Evolutionary conservation across 2,329 filamentous ascomycete genomes (phyloP), one percentile per base, ranked within the genome.

Genomic region (Ceratocystis diversiconidia): DNA sequence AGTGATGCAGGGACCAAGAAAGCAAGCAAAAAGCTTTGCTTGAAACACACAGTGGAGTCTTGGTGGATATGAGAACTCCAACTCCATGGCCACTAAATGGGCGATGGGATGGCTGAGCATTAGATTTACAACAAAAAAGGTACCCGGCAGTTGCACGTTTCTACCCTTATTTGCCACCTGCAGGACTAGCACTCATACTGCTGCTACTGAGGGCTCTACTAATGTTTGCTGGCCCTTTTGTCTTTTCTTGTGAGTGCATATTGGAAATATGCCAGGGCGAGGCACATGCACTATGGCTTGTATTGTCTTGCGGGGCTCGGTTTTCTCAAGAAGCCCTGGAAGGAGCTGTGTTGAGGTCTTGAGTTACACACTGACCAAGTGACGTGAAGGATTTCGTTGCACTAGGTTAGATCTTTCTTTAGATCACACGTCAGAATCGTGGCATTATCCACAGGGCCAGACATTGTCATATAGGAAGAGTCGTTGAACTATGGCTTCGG

Each of bases 311-410:
- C 44, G 19, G 19, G 17, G 44, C 15, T 19, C 5, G 44, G 5
- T 48, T 19, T 12, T 15, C 25, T 15, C 22, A 5, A 55, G 19
- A 6, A 55, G 19, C 28, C 6, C 15, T 2, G n/a, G n/a, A 19
- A 50, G n/a, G 22, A 50, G n/a, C 5, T 19, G n/a, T 10, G 17
- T 10, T 19, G n/a, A 10, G 6, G 8, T 50, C 8, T 59, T 30
- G 52, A 7, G 52, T 59, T 59, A 59, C 52, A 59, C 52, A 59
- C 52, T 17, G 52, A 59, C 52, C 52, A 59, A 17, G 52, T 22
- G n/a, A 30, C 52, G 6, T 32, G 52, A 59, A 19, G 52, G 52
- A 59, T 59, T 59, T 36, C n/a, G 25, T 59, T 59, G 52, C 25
- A 36, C 28, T 59, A 57, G 19, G n/a, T 4, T 30, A 15, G 19